Evolutionary conservation across 75 land plant species (phyloP), one percentile per base, ranked within the genome.

Genomic region (Pinus tabuliformis): DNA sequence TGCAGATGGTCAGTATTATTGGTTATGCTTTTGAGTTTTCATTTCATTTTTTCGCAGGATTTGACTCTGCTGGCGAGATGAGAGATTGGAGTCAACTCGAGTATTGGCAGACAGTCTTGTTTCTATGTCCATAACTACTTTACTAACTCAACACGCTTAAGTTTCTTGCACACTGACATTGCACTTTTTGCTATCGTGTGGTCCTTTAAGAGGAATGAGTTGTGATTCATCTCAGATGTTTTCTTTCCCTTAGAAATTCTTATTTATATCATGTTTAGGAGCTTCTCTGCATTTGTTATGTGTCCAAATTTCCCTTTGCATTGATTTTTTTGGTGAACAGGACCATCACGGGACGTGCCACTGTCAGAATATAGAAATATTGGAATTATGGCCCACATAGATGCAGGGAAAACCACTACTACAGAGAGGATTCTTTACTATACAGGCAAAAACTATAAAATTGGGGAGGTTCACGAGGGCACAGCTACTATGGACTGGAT

Each of bases 401-500:
- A 97, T 84, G 98, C 98, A 17, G 95, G 99, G 8, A 97, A 97
- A 68, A 97, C 98, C 6, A 97, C 99, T 2, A 95, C 96, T 21
- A 97, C 95, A 2, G 99, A 95, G 75, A 76, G 95, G 5, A 83
- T 97, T 28, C 84, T 97, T 16, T 97, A 83, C 83, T 97, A 95
- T 78, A 97, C 95, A 12, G 98, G 99, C 39, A 89, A 83, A 77
- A 97, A 91, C 80, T 95, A 97, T 77, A 95, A 97, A 62, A 97
- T 97, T 59, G 98, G 98, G 16, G 98, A 97, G 79, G 99, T 97
- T 11, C 99, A 95, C 74, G 99, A 94, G 73, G 98, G 95, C 22
- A 95, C 93, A 12, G 98, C 98, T 6, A 97, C 98, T 28, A 94
- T 97, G 99, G 98, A 97, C 73, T 97, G 95, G 98, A 97, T 97